These are phyloP conservation scores for Cyberlindnera saturnus DNA, from an alignment of 805 yeast genomes.

Conservation along the genomic window DNA sequence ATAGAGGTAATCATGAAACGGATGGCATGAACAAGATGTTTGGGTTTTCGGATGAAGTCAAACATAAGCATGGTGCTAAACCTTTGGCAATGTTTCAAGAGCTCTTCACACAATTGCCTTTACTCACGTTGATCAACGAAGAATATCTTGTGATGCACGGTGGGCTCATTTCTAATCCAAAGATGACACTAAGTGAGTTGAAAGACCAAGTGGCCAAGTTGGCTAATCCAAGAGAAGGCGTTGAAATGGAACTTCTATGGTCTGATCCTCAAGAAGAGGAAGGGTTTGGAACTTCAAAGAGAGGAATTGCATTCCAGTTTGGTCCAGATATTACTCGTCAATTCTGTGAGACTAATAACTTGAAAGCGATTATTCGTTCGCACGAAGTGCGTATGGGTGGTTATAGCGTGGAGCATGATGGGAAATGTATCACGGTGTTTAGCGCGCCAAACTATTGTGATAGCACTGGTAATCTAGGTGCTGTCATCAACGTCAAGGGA, in stretches of 20 bases:
- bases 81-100: conserved; percentile 79
- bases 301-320: conserved; percentile 94
- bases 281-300: conserved; percentile 83
- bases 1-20: conserved; percentile 96
- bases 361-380: conserved; percentile 81
- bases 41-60: conserved; percentile 95
- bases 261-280: conserved; percentile 82
- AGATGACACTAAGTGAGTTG: conserved; percentile 67
- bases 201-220: conserved; percentile 64
- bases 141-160: conserved; percentile 92
- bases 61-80: conserved; percentile 77
- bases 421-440: conserved; percentile 85
- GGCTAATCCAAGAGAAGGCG: conserved; percentile 87
- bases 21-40: conserved; percentile 94
- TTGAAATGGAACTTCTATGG: conserved; percentile 96
- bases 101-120: conserved; percentile 79
- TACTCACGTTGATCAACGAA: conserved; percentile 73
- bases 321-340: conserved; percentile 90
- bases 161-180: conserved; percentile 80
- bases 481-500: conserved; percentile 52
- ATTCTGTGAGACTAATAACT: conserved; percentile 65
- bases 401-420: conserved; percentile 80
- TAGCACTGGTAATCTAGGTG: conserved; percentile 85
- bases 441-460: conserved; percentile 98
- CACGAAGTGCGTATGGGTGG: conserved; percentile 96